phyloP scores from a whole-genome alignment of 768 basidiomycete genomes.

The Lenzites betulinus region DNA sequence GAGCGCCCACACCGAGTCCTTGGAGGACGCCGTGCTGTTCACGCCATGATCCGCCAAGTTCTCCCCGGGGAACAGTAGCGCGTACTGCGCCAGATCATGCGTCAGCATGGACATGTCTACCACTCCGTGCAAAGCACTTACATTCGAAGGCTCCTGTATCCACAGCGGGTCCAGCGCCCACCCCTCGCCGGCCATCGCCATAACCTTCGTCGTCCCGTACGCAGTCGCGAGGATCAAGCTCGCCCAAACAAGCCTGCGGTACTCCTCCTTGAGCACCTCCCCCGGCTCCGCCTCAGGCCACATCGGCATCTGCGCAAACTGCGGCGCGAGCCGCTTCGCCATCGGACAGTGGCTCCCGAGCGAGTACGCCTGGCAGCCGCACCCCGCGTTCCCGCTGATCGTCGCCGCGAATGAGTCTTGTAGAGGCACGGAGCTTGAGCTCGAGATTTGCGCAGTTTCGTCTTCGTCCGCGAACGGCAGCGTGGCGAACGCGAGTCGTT shows the following conservation, averaged over 20 bases:
- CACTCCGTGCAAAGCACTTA: too few relatives aligned
- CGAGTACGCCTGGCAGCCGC: constrained; percentile 42
- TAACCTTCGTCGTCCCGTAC: constrained; percentile 57
- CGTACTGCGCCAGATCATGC: neutral
- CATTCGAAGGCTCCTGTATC: constrained; percentile 63
- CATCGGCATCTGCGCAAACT: constrained; percentile 64
- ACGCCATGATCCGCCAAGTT: constrained; percentile 35
- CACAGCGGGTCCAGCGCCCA: constrained; percentile 43
- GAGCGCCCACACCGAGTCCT: constrained; percentile 73
- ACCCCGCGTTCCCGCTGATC: constrained; percentile 18
- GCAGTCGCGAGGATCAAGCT: constrained; percentile 57
- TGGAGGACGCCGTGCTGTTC: constrained; percentile 46
- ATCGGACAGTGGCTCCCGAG: constrained; percentile 52
- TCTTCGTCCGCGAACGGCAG: neutral
- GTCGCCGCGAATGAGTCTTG: too few relatives aligned
- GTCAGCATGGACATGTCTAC: too few relatives aligned
- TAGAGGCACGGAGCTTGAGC: too few relatives aligned
- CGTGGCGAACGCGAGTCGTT: constrained; percentile 41
- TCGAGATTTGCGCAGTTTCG: neutral
- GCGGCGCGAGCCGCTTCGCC: constrained; percentile 51
- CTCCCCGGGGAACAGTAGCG: constrained; percentile 72
- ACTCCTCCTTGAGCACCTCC: constrained; percentile 70
- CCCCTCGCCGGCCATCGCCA: constrained; percentile 35
- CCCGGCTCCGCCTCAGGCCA: constrained; percentile 57
- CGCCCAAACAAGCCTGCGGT: constrained; percentile 74